Evolutionary conservation across 2,329 filamentous ascomycete species (phyloP).

Genomic region (Xylariaceae sp.): DNA sequence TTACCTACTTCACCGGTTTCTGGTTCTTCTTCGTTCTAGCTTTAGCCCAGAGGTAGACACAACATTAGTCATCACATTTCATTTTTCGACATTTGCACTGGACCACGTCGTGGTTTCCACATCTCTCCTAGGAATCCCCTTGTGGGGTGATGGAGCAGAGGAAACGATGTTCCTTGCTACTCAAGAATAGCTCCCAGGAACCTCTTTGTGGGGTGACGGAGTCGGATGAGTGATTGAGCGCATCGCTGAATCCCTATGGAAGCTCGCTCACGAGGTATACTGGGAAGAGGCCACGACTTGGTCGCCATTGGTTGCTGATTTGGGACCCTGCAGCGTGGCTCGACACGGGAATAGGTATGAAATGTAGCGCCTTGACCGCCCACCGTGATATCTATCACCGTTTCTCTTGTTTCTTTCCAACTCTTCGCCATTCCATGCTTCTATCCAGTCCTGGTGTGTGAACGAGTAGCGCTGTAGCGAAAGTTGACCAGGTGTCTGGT

Average conservation of each 20-base stretch:
- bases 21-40: too few relatives aligned
- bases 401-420: slow-evolving; percentile 1
- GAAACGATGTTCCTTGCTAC: not conserved
- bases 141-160: not conserved
- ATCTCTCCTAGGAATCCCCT: not conserved
- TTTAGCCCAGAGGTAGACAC: too few relatives aligned
- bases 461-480: slow-evolving; percentile 17
- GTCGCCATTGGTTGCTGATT: slow-evolving; percentile 16
- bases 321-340: slow-evolving; percentile 12
- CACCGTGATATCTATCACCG: slow-evolving; percentile 9
- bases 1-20: too few relatives aligned
- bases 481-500: slow-evolving; percentile 15
- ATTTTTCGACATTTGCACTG: not conserved
- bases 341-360: slow-evolving; percentile 10
- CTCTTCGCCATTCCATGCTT: slow-evolving; percentile 15
- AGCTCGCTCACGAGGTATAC: not conserved
- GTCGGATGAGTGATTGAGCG: not conserved
- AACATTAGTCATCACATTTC: not conserved
- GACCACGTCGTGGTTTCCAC: slow-evolving; percentile 1
- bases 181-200: slow-evolving; percentile 4
- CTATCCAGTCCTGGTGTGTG: slow-evolving; percentile 12
- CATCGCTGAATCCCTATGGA: too few relatives aligned
- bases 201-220: not conserved
- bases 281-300: slow-evolving; percentile 5
- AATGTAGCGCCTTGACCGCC: slow-evolving; percentile 18